Evolutionary conservation across 202 grass and related monocot genomes (phyloP).

Genomic region (Cymbopogon flexuosus): DNA sequence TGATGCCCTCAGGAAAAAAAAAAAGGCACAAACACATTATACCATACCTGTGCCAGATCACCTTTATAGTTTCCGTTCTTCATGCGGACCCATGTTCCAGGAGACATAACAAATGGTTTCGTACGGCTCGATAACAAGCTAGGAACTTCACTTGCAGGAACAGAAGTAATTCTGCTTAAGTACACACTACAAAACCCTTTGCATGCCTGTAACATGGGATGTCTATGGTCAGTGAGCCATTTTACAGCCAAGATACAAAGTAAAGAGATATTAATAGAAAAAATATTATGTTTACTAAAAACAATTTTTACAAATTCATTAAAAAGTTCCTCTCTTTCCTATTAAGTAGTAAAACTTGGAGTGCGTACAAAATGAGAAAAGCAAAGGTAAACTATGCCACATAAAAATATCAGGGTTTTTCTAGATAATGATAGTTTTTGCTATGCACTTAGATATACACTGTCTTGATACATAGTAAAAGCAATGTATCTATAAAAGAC

Average conservation of each 20-base stretch:
- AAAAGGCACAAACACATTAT: background rate
- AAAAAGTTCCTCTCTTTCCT: background rate
- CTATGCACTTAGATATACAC: background rate
- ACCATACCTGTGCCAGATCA: slow-evolving; percentile 77
- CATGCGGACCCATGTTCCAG: slow-evolving; percentile 77
- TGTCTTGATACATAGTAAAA: background rate
- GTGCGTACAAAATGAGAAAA: slow-evolving; percentile 4
- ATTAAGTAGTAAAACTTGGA: slow-evolving; percentile 16
- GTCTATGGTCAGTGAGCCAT: background rate
- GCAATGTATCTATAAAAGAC: background rate
- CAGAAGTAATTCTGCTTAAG: slow-evolving; percentile 55
- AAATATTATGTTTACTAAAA: background rate
- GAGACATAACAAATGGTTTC: slow-evolving; percentile 67
- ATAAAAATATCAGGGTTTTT: background rate
- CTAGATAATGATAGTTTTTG: background rate
- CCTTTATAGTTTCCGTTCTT: slow-evolving; percentile 97
- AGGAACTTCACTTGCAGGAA: slow-evolving; percentile 73
- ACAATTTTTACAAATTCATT: background rate
- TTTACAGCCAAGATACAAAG: slow-evolving; percentile 22
- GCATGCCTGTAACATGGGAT: slow-evolving; percentile 64
- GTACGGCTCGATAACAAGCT: slow-evolving; percentile 62
- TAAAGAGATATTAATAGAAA: background rate
- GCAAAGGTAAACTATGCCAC: background rate
- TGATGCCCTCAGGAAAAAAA: background rate
- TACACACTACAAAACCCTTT: slow-evolving; percentile 95